Conservation (phyloP, 208 protist genomes). For the Phytomonas francai region DNA sequence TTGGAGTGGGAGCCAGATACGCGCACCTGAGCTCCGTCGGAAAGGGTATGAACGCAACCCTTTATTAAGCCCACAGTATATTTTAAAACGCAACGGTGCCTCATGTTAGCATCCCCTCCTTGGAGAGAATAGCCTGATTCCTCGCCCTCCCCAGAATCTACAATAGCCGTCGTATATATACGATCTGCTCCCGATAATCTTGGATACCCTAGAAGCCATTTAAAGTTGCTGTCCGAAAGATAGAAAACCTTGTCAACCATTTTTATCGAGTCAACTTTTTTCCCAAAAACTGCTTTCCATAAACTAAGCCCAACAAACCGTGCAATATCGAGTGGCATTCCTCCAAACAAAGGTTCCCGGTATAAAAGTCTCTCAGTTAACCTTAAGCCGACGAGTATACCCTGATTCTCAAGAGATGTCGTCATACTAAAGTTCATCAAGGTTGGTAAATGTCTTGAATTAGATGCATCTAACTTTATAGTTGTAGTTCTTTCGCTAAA, state of each 20-base stretch:
- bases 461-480: neutral
- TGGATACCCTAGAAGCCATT: slow-evolving; percentile 61
- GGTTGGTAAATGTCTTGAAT: neutral
- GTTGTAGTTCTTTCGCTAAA: neutral
- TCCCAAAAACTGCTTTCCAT: slow-evolving; percentile 71
- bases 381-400: slow-evolving; percentile 50
- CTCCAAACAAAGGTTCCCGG: slow-evolving; percentile 51
- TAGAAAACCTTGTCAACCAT: slow-evolving; percentile 56
- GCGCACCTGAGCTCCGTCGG: slow-evolving; percentile 17
- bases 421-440: neutral
- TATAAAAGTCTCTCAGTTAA: slow-evolving; percentile 69
- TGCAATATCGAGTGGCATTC: slow-evolving; percentile 44
- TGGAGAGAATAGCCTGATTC: slow-evolving; percentile 8
- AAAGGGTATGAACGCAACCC: slow-evolving; percentile 39
- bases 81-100: slow-evolving; percentile 43
- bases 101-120: slow-evolving; percentile 13
- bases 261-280: slow-evolving; percentile 61
- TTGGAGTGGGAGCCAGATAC: slow-evolving; percentile 41
- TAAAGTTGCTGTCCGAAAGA: slow-evolving; percentile 48
- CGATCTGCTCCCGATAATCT: slow-evolving; percentile 19
- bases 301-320: slow-evolving; percentile 59
- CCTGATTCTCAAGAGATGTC: slow-evolving; percentile 35
- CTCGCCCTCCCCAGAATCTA: slow-evolving; percentile 14
- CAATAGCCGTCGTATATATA: slow-evolving; percentile 23
- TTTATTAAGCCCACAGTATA: slow-evolving; percentile 55